A percentile compares a stretch with the other conserved stretches of the same genome.
These are phyloP conservation scores for Rhizoclosmatium globosum DNA, from an alignment of 192 early-diverging fungal species.

Conservation along the genomic window DNA sequence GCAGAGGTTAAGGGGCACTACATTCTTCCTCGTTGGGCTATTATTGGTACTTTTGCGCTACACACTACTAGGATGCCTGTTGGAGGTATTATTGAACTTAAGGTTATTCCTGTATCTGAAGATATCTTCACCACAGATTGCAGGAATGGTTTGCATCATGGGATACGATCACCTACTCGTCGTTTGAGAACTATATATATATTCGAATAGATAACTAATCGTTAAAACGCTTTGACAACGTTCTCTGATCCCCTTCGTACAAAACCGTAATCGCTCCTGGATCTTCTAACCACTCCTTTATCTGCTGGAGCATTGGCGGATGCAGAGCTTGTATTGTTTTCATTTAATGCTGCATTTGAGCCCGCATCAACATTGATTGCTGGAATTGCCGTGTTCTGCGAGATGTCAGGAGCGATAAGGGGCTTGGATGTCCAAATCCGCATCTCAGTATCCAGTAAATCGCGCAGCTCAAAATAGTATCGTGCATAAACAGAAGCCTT, in stretches of 20 bases:
- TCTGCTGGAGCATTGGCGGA: neutral
- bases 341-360: neutral
- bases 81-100: neutral
- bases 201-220: neutral
- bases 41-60: conserved; percentile 22
- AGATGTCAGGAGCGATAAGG: conserved; percentile 2
- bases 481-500: conserved; percentile 69
- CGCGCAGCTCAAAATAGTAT: conserved; percentile 73
- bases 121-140: neutral
- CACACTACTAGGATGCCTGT: conserved; percentile 18
- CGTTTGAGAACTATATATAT: conserved; percentile 4
- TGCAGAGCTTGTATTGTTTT: neutral
- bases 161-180: conserved; percentile 29
- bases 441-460: conserved; percentile 41
- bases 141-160: conserved; percentile 14
- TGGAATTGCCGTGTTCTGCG: conserved; percentile 11
- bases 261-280: conserved; percentile 27
- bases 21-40: conserved; percentile 22
- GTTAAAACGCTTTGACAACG: neutral
- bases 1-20: conserved; percentile 16
- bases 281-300: conserved; percentile 21
- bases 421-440: conserved; percentile 41
- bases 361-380: conserved; percentile 15
- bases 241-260: too few relatives aligned
- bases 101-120: neutral